Evolutionary conservation across 257 asterid genomes (phyloP).

Genomic region (Plectranthus barbatus): DNA sequence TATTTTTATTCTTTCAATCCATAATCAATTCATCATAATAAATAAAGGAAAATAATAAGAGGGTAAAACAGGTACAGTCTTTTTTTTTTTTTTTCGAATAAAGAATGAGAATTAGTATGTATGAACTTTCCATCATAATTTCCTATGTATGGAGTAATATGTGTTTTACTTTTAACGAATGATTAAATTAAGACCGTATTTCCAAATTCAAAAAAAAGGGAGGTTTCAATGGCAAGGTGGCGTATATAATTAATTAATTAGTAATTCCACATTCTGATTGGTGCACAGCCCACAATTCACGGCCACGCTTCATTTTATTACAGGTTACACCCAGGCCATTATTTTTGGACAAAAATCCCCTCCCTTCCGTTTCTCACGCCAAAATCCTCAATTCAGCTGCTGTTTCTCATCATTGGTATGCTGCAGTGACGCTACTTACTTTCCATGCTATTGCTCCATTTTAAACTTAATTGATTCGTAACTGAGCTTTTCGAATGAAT

Average conservation of each 20-base stretch:
- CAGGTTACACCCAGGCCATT: not conserved
- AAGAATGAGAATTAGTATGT: too few relatives aligned
- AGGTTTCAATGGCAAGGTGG: too few relatives aligned
- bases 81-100: too few relatives aligned
- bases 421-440: not conserved
- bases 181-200: too few relatives aligned
- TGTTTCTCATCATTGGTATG: constrained; percentile 11
- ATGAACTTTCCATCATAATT: too few relatives aligned
- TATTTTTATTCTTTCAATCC: too few relatives aligned
- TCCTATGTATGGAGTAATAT: constrained; percentile 7
- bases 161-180: constrained; percentile 2
- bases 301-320: not conserved
- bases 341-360: constrained; percentile 9
- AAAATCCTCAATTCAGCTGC: not conserved
- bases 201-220: too few relatives aligned
- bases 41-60: too few relatives aligned
- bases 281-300: not conserved
- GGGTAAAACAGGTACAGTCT: too few relatives aligned
- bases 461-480: too few relatives aligned
- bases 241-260: too few relatives aligned
- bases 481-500: not conserved
- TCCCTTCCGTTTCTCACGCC: constrained; percentile 26
- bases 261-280: not conserved
- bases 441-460: not conserved
- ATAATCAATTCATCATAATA: too few relatives aligned